Conservation (phyloP, 2,329 filamentous ascomycete species). For the Teratosphaeria pseudoeucalypti region DNA sequence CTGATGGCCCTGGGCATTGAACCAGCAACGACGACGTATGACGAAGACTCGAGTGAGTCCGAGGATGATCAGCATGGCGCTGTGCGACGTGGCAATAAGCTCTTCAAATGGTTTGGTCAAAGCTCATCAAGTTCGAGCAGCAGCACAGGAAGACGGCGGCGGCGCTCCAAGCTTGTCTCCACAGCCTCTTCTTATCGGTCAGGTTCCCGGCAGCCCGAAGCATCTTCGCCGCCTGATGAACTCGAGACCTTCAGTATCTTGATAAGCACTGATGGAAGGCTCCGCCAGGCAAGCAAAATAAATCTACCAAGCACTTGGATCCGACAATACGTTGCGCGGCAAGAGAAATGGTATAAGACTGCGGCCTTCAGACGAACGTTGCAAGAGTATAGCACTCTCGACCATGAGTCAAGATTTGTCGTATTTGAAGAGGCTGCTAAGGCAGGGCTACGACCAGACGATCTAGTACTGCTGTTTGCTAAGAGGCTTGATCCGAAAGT, state of each 20-base stretch:
- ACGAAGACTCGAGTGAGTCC: background rate
- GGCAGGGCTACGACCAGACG: background rate
- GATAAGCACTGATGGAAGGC: background rate
- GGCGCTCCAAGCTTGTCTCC: background rate
- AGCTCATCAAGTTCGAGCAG: background rate
- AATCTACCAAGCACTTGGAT: background rate
- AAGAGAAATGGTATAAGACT: background rate
- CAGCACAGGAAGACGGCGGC: background rate
- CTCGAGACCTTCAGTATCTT: background rate
- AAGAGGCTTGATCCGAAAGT: background rate
- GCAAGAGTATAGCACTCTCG: background rate
- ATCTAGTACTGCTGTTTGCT: background rate
- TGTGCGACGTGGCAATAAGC: background rate
- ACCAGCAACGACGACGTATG: background rate
- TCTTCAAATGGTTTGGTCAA: background rate
- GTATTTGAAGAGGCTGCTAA: background rate
- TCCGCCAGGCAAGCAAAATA: background rate
- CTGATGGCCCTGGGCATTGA: background rate
- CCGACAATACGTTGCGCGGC: background rate
- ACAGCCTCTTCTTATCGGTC: background rate
- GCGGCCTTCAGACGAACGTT: background rate
- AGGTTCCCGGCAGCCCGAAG: background rate
- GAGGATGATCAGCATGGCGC: background rate
- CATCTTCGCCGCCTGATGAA: background rate
- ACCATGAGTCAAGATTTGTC: background rate